A percentile compares a stretch with the other conserved stretches of the same genome.
Conservation (phyloP, 2,329 filamentous ascomycete genomes). For the Pseudocercospora macadamiae region DNA sequence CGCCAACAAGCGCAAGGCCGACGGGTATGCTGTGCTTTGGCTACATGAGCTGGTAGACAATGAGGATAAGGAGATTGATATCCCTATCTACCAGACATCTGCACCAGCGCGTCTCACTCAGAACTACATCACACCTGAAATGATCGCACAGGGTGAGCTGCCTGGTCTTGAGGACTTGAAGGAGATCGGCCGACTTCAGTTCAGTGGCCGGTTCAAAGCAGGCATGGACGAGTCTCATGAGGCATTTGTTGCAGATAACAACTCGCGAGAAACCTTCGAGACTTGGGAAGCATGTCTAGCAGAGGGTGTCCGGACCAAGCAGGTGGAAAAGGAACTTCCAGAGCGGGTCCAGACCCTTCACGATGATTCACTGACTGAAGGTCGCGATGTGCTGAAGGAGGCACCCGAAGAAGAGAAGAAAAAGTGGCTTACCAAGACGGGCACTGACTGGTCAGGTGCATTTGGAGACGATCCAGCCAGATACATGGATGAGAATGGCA, state of each 20-base stretch:
- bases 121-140: slow-evolving; percentile 86
- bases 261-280: slow-evolving; percentile 89
- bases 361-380: slow-evolving; percentile 76
- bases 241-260: slow-evolving; percentile 80
- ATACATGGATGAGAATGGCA: slow-evolving; percentile 57
- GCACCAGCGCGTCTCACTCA: slow-evolving; percentile 77
- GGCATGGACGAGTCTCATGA: slow-evolving; percentile 87
- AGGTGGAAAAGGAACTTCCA: slow-evolving; percentile 74
- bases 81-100: slow-evolving; percentile 89
- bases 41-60: slow-evolving; percentile 82
- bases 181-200: slow-evolving; percentile 79
- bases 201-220: slow-evolving; percentile 81
- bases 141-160: slow-evolving; percentile 61
- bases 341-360: slow-evolving; percentile 74
- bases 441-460: slow-evolving; percentile 83
- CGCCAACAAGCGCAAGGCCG: slow-evolving; percentile 67
- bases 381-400: slow-evolving; percentile 77
- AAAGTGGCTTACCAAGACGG: slow-evolving; percentile 77
- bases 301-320: slow-evolving; percentile 76
- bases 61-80: slow-evolving; percentile 73
- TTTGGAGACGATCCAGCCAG: slow-evolving; percentile 76
- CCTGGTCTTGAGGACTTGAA: slow-evolving; percentile 76
- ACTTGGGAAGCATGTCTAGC: slow-evolving; percentile 90
- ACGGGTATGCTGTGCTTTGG: slow-evolving; percentile 82
- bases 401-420: slow-evolving; percentile 72